Percentiles rank a stretch among this genome's conserved stretches.
Evolutionary conservation across 805 yeast species (phyloP).

Genomic region (Kurtzmaniella fragi): DNA sequence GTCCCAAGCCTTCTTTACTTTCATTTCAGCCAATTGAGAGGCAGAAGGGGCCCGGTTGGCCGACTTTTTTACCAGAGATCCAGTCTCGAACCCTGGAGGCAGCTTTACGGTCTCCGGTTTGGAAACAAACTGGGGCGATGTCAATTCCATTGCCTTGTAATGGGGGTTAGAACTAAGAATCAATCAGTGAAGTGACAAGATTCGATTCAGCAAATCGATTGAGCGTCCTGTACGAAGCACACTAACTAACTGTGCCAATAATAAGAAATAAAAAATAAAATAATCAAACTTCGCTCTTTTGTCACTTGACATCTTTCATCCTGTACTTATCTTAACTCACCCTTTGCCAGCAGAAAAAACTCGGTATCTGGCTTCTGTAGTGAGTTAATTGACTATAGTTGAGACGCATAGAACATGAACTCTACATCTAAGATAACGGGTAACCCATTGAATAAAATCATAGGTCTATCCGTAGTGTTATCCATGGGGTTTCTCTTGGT

Average conservation of each 20-base stretch:
- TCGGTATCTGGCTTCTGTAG: background rate
- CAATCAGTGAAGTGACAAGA: too few species aligned
- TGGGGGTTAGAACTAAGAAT: too few species aligned
- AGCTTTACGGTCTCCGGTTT: background rate
- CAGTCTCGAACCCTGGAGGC: conserved; percentile 2
- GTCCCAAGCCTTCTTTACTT: conserved; percentile 77
- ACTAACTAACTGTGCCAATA: too few species aligned
- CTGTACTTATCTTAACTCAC: background rate
- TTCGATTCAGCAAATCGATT: too few species aligned
- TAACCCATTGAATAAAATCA: conserved; percentile 71
- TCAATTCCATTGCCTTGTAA: background rate
- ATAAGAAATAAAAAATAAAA: too few species aligned
- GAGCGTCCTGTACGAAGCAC: too few species aligned
- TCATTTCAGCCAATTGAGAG: conserved; percentile 31
- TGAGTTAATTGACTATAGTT: background rate
- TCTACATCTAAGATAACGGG: conserved; percentile 17
- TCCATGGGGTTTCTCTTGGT: conserved; percentile 89
- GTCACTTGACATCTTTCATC: background rate
- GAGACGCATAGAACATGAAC: conserved; percentile 11
- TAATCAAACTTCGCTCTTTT: too few species aligned
- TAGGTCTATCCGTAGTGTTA: conserved; percentile 68
- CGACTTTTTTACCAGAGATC: conserved; percentile 9
- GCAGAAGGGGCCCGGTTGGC: conserved; percentile 7
- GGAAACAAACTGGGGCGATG: background rate
- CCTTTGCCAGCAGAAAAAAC: background rate